Evolutionary conservation across 129 eudicot species (phyloP), one percentile per base, ranked within the genome.

Genomic region (Artemisia annua): DNA sequence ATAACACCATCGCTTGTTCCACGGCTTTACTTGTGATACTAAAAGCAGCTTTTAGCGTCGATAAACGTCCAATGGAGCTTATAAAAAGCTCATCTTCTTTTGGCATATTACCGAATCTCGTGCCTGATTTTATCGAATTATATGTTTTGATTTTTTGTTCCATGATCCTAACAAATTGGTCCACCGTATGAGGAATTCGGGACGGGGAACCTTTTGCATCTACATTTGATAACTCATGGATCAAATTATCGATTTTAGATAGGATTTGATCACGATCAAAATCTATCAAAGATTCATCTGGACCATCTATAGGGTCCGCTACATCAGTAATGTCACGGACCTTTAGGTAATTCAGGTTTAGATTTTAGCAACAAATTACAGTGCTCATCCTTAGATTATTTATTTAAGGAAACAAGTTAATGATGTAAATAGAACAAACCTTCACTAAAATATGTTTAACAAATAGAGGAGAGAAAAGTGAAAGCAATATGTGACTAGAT

Each of bases 1-100:
- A 56, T 13, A 84, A 84, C 52, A 60, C 53, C 87, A 89, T 86
- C 17, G 89, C 89, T 51, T 75, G 85, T 58, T 89, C 96, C 28
- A 87, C 20, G 16, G 83, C 80, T 32, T 58, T 56, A 72, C 78
- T 81, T 11, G 85, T 84, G 10, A 70, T 77, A 57, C 82, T 78
- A 6, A 85, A 56, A 15, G 84, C 83, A 6, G 63, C 77, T 0
- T 79, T 74, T 16, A 93, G 71, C 55, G 79, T 87, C 4, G 77
- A 79, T 12, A 90, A 51, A 4, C 88, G 81, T 18, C 14, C 13
- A 1, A 90, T 77, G 0, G 86, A 80, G 8, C 77, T 73, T 11
- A 84, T 67, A 78, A 89, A 89, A 48, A 26, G 19, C n/a, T 46
- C 54, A 19, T 90, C 96, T 9, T 82, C 87, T n/a, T 84, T 69